Conservation (phyloP, 1,139 yeast genomes). For the Kurtzmaniella natalensis region DNA sequence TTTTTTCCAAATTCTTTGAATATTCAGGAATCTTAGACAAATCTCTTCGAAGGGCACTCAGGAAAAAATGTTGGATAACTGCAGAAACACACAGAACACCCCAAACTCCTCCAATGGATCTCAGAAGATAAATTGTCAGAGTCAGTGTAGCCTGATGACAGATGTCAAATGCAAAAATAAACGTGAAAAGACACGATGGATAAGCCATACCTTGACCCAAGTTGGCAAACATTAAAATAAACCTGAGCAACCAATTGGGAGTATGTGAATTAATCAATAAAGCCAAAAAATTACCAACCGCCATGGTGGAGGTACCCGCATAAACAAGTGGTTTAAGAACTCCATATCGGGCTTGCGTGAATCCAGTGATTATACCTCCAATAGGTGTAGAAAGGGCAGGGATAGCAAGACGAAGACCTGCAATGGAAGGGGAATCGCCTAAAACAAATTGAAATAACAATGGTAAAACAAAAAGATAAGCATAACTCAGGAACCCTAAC, state of each 20-base stretch:
- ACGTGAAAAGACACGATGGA: conserved; percentile 34
- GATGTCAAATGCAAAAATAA: conserved; percentile 29
- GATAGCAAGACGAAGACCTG: conserved; percentile 30
- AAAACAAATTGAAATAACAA: conserved; percentile 31
- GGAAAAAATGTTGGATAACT: conserved; percentile 20
- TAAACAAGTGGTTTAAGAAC: conserved; percentile 18
- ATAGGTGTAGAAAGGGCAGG: conserved; percentile 37
- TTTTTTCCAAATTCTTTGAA: conserved; percentile 10
- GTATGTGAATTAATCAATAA: conserved; percentile 18
- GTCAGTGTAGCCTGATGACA: conserved; percentile 33
- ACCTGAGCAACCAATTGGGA: conserved; percentile 20
- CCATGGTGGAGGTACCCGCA: conserved; percentile 27
- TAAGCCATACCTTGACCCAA: conserved; percentile 38
- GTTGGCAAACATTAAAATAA: conserved; percentile 31
- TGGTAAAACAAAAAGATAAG: conserved; percentile 37
- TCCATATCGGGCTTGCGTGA: conserved; percentile 24
- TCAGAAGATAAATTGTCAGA: conserved; percentile 31
- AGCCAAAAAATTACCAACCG: conserved; percentile 28
- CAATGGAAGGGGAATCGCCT: conserved; percentile 22
- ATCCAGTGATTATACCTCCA: conserved; percentile 36
- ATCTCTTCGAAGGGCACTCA: conserved; percentile 12
- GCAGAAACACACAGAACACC: conserved; percentile 35
- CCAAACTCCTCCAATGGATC: conserved; percentile 39
- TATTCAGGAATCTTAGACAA: conserved; percentile 11
- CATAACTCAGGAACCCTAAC: conserved; percentile 34